phyloP scores from a whole-genome alignment of 2,329 filamentous ascomycete species.

The Madurella mycetomatis region DNA sequence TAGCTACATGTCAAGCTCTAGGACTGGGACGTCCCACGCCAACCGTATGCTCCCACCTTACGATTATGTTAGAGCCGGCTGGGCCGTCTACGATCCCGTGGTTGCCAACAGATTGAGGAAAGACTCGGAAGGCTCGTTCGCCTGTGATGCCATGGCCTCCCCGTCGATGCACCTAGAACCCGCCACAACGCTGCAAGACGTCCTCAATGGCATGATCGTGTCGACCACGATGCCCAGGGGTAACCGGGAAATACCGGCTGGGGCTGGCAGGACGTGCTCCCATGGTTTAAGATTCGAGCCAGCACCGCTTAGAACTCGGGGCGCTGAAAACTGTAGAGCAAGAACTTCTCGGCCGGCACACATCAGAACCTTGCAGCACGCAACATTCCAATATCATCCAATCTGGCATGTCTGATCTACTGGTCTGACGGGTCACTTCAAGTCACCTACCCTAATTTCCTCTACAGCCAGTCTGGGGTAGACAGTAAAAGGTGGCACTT shows the following conservation, averaged over 20 bases:
- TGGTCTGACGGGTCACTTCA: slow-evolving; percentile 35
- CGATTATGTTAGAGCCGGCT: slow-evolving; percentile 44
- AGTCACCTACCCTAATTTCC: slow-evolving; percentile 36
- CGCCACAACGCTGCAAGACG: slow-evolving; percentile 28
- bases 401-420: slow-evolving; percentile 29
- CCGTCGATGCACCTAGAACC: slow-evolving; percentile 22
- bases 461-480: slow-evolving; percentile 38
- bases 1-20: slow-evolving; percentile 42
- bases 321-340: slow-evolving; percentile 30
- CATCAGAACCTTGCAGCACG: slow-evolving; percentile 20
- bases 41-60: slow-evolving; percentile 16
- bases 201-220: slow-evolving; percentile 19
- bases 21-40: background rate
- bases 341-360: slow-evolving; percentile 33
- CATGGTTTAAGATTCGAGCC: slow-evolving; percentile 20
- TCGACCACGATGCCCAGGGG: slow-evolving; percentile 19
- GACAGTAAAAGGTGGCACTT: slow-evolving; percentile 40
- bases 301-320: slow-evolving; percentile 20
- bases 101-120: slow-evolving; percentile 46
- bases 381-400: slow-evolving; percentile 23
- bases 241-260: slow-evolving; percentile 18
- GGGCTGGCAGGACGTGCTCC: slow-evolving; percentile 16
- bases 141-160: background rate
- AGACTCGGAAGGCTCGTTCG: slow-evolving; percentile 36
- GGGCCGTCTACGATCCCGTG: slow-evolving; percentile 48